phyloP scores from a whole-genome alignment of 148 eudicot species.

The Camellia japonica region DNA sequence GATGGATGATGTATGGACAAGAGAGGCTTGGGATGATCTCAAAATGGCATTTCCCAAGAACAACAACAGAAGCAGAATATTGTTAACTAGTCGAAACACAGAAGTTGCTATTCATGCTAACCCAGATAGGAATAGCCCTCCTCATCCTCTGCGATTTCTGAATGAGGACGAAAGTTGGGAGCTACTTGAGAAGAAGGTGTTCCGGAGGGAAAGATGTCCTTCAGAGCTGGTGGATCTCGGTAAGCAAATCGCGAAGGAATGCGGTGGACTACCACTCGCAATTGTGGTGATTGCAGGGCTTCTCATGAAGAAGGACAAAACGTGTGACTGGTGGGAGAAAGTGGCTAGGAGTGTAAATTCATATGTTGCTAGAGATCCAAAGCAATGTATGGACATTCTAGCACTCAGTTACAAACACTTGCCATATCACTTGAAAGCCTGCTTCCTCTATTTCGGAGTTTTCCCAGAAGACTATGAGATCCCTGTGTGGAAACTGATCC shows the following conservation, averaged over 20 bases:
- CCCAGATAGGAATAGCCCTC: constrained; percentile 4
- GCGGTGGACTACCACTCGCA: constrained; percentile 33
- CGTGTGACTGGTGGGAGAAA: constrained; percentile 25
- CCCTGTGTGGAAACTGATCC: constrained; percentile 20
- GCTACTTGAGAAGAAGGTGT: constrained; percentile 27
- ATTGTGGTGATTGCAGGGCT: constrained; percentile 35
- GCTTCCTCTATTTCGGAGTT: constrained; percentile 26
- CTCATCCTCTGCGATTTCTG: constrained; percentile 21
- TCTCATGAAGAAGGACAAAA: constrained; percentile 19
- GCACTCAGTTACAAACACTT: constrained; percentile 35
- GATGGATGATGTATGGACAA: constrained; percentile 32
- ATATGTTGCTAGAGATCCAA: constrained; percentile 12
- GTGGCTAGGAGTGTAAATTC: constrained; percentile 28
- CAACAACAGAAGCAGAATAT: constrained; percentile 27
- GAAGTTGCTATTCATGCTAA: constrained; percentile 19
- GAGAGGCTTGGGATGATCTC: constrained; percentile 29
- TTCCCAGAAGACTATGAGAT: constrained; percentile 9
- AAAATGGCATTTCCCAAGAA: constrained; percentile 21
- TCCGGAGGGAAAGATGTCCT: constrained; percentile 24
- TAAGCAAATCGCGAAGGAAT: constrained; percentile 15
- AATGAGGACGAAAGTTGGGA: constrained; percentile 24
- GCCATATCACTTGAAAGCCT: constrained; percentile 34
- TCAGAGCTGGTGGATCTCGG: constrained; percentile 19
- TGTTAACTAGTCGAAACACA: constrained; percentile 25
- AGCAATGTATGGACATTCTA: constrained; percentile 19